phyloP scores from a whole-genome alignment of 1,284 basidiomycete species.

The Leccinum pachyderme region DNA sequence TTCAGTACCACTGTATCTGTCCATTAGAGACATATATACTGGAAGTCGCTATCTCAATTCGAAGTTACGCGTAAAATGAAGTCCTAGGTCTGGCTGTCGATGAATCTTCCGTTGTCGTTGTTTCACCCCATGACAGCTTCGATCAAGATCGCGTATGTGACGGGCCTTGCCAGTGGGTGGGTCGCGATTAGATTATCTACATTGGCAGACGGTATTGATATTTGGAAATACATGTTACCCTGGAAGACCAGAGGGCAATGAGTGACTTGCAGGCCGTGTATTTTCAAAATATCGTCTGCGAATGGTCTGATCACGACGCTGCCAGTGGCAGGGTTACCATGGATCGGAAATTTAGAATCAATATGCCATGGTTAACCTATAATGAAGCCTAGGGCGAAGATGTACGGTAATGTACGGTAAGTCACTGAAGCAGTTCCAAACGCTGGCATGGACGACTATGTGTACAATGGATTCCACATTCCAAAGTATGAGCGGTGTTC shows the following conservation, averaged over 20 bases:
- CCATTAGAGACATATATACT: no score
- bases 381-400: background rate
- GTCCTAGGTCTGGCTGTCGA: no score
- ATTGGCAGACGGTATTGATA: background rate
- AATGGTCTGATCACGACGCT: no score
- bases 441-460: background rate
- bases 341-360: background rate
- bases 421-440: slow-evolving; percentile 7
- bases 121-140: no score
- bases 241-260: no score
- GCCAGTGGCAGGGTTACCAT: background rate
- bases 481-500: slow-evolving; percentile 6
- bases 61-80: background rate
- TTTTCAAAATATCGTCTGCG: no score
- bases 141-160: background rate
- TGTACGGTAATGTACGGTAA: background rate
- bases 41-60: background rate
- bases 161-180: background rate
- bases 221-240: background rate
- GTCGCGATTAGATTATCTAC: background rate
- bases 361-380: background rate
- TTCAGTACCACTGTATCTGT: no score
- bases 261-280: no score
- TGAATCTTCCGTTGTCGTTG: no score
- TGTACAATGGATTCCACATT: slow-evolving; percentile 4